A percentile compares a stretch with the other conserved stretches of the same genome.
Conservation (phyloP, 345 rosid genomes). For the rapeseed (Brassica napus) region DNA sequence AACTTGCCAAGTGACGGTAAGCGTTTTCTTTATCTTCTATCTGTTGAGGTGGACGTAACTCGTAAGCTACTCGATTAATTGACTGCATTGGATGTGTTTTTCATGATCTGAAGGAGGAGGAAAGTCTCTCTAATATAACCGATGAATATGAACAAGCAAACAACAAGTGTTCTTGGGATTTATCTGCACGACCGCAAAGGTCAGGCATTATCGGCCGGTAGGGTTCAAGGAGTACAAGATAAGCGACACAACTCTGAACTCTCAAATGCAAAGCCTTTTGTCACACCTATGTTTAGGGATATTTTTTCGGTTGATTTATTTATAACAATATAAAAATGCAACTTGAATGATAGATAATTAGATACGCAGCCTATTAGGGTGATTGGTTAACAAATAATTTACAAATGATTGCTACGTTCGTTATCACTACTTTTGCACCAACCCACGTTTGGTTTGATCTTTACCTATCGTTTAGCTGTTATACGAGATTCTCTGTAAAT, state of each 20-base stretch:
- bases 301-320: not conserved
- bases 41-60: too few relatives aligned
- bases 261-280: not conserved
- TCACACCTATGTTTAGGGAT: not conserved
- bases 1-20: not conserved
- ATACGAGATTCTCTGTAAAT: not conserved
- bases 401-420: not conserved
- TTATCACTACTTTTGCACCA: not conserved
- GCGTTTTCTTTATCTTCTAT: not conserved
- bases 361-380: not conserved
- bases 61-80: too few relatives aligned
- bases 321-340: not conserved
- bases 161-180: not conserved
- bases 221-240: not conserved
- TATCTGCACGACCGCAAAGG: not conserved
- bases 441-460: constrained; percentile 18
- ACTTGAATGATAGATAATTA: not conserved
- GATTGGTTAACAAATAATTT: not conserved
- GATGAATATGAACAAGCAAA: not conserved
- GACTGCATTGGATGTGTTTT: not conserved
- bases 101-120: not conserved
- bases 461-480: not conserved
- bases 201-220: not conserved
- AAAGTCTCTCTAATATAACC: not conserved
- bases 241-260: not conserved